Percentiles rank a stretch among this genome's conserved stretches.
Evolutionary conservation across 805 yeast species (phyloP).

Genomic region (Maudiozyma saulgeensis): DNA sequence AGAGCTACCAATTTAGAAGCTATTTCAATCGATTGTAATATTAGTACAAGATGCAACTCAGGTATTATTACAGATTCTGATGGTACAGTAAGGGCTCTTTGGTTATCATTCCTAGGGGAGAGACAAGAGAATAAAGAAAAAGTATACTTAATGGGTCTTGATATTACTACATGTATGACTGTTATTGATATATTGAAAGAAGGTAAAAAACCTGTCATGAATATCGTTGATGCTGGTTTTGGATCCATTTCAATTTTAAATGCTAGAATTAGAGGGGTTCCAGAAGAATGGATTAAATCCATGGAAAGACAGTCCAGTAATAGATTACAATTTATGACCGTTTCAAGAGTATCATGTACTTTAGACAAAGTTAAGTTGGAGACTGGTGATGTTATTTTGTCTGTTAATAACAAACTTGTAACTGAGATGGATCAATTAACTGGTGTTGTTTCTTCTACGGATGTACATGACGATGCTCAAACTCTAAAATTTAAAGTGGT

Average conservation of each 20-base stretch:
- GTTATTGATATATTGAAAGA: slow-evolving; percentile 46
- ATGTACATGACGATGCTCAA: slow-evolving; percentile 31
- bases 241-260: slow-evolving; percentile 55
- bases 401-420: slow-evolving; percentile 57
- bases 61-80: slow-evolving; percentile 71
- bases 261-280: slow-evolving; percentile 81
- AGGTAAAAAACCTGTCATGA: slow-evolving; percentile 44
- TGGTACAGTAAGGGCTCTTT: slow-evolving; percentile 74
- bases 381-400: slow-evolving; percentile 69
- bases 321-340: slow-evolving; percentile 64
- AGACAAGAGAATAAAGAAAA: slow-evolving; percentile 51
- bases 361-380: slow-evolving; percentile 28
- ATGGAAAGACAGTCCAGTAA: slow-evolving; percentile 56
- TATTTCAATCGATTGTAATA: slow-evolving; percentile 59
- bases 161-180: slow-evolving; percentile 52
- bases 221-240: slow-evolving; percentile 75
- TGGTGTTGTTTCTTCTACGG: slow-evolving; percentile 30
- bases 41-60: slow-evolving; percentile 64
- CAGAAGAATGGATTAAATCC: slow-evolving; percentile 68
- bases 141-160: slow-evolving; percentile 65
- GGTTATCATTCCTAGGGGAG: slow-evolving; percentile 81
- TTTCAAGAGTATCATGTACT: slow-evolving; percentile 55
- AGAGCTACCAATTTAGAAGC: slow-evolving; percentile 80
- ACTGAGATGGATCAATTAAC: slow-evolving; percentile 60
- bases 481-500: slow-evolving; percentile 51